Evolutionary conservation across 2,329 filamentous ascomycete species (phyloP).

Genomic region (Penicillium sp.): DNA sequence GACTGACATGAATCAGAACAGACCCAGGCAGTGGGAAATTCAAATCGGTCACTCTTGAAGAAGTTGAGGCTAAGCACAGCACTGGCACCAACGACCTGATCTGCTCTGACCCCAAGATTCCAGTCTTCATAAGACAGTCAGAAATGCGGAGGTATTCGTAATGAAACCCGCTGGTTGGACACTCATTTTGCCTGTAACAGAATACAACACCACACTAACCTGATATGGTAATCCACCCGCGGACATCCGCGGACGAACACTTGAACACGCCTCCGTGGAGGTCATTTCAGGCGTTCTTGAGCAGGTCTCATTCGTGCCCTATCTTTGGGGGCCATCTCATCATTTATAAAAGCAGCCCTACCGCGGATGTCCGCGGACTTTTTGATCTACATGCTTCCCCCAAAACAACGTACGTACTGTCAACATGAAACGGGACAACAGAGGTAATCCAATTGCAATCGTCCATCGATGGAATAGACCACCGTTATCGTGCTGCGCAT

Average conservation of each 20-base stretch:
- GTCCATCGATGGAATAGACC: slow-evolving; percentile 14
- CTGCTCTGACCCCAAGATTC: background rate
- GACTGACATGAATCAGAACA: background rate
- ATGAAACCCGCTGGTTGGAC: background rate
- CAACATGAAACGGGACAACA: slow-evolving; percentile 14
- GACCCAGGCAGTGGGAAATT: background rate
- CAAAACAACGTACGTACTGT: background rate
- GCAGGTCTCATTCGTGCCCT: too few relatives aligned
- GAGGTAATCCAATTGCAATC: slow-evolving; percentile 39
- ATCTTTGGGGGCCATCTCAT: background rate
- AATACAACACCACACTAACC: slow-evolving; percentile 6
- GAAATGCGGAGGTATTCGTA: background rate
- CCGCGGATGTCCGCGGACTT: slow-evolving; percentile 16
- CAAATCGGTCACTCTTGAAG: background rate
- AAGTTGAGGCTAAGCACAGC: background rate
- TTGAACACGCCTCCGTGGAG: too few relatives aligned
- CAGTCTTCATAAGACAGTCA: background rate
- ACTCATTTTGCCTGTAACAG: background rate
- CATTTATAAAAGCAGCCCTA: background rate
- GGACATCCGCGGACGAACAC: background rate
- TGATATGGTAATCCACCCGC: background rate
- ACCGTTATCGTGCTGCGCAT: slow-evolving; percentile 19
- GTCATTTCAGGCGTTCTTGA: too few relatives aligned
- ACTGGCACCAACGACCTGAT: background rate
- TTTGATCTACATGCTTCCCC: background rate